phyloP scores from a whole-genome alignment of 345 rosid species.

The Salix koriyanagi region DNA sequence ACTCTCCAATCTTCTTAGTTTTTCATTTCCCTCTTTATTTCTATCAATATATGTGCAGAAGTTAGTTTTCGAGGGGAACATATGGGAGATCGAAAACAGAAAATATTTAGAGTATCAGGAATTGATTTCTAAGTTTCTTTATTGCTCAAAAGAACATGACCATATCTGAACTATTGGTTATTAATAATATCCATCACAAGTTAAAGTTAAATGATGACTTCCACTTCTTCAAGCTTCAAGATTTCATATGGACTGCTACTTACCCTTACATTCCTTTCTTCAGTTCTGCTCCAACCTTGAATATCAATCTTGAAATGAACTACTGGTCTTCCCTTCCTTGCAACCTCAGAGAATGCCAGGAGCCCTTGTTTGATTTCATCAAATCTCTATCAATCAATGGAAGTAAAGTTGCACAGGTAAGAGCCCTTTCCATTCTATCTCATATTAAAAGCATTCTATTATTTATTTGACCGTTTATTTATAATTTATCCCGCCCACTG shows the following conservation, averaged over 20 bases:
- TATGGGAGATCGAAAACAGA: not conserved
- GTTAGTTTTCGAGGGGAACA: not conserved
- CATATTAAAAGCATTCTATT: not conserved
- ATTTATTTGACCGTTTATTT: not conserved
- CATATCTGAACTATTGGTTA: not conserved
- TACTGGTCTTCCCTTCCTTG: conserved; percentile 90
- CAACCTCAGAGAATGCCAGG: conserved; percentile 85
- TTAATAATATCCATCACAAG: no score
- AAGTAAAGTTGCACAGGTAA: conserved; percentile 73
- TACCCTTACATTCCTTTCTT: conserved; percentile 9
- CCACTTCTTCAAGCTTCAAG: not conserved
- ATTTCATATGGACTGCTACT: conserved; percentile 2
- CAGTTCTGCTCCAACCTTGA: conserved; percentile 89
- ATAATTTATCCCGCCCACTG: not conserved
- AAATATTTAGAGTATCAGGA: not conserved
- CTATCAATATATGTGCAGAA: not conserved
- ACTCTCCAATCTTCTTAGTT: not conserved
- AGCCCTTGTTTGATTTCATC: conserved; percentile 80
- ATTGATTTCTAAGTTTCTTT: not conserved
- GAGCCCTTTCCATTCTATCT: conserved; percentile 11
- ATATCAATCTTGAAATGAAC: conserved; percentile 97
- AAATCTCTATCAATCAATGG: conserved; percentile 70
- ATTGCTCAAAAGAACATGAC: not conserved
- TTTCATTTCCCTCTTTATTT: conserved; percentile 1
- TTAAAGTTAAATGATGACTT: not conserved